Evolutionary conservation across 2,329 filamentous ascomycete species (phyloP), one percentile per base, ranked within the genome.

Genomic region (Harringtonia lauricola): DNA sequence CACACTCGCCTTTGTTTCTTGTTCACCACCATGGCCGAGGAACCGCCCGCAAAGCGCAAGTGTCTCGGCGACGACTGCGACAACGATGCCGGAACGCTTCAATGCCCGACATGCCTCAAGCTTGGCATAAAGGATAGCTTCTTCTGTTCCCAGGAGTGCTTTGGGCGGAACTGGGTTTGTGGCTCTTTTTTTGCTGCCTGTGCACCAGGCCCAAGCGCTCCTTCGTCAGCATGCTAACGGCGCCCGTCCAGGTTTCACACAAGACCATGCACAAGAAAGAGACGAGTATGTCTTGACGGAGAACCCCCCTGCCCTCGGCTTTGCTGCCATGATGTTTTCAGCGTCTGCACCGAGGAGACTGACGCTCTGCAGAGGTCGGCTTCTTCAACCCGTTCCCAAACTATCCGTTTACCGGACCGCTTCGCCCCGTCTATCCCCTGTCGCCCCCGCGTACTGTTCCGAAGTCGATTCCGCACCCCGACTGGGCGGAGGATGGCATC

Each of bases 111-210:
- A 40, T 98, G 92, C 62, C 73, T 95, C 57, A 95, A 95, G 66
- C 70, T 89, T 36, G 86, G 83, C 43, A 82, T 81, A 55, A 80
- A 89, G 59, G 86, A 92, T 58, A 94, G 87, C 68, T 95, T 81
- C 66, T 98, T 96, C 68, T 98, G 92, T 70, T 88, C 88, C 24
- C 92, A 98, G 64, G 92, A 96, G 55, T 98, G 92, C 71, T 98
- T 98, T 69, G 96, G 95, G 74, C 83, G 81, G 64, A 98, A 88
- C 71, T 98, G 92, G 92, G 92, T 96, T 15, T 4, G 44, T 40
- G 8, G 3, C 9, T 3, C 8, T 54, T 54, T 34, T n/a, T n/a
- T 24, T 29, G 33, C n/a, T 14, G 12, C 38, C 15, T 26, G 17
- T n/a, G n/a, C n/a, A n/a, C 12, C 33, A 18, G 3, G 15, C 14